A percentile compares a stretch with the other conserved stretches of the same genome.
Evolutionary conservation across 495 filamentous ascomycete species (phyloP).

Genomic region (Aspergillus asperescens): DNA sequence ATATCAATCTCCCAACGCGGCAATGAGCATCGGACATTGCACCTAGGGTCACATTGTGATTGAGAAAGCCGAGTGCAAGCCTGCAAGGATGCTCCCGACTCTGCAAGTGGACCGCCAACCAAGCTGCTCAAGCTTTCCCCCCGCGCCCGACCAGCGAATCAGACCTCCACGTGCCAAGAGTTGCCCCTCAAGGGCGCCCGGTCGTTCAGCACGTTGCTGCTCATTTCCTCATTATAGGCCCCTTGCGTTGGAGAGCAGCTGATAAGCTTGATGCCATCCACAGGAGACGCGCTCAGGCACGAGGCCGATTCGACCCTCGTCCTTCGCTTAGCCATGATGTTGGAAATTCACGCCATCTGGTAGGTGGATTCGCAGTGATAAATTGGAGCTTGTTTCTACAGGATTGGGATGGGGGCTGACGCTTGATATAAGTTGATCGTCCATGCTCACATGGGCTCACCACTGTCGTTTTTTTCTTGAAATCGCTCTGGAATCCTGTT

Average conservation of each 20-base stretch:
- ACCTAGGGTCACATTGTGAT: too few relatives aligned
- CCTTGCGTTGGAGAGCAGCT: conserved; percentile 15
- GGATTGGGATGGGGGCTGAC: not conserved
- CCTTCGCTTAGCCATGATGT: not conserved
- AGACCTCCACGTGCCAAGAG: conserved; percentile 34
- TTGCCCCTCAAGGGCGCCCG: conserved; percentile 14
- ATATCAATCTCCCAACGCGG: too few relatives aligned
- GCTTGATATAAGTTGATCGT: not conserved
- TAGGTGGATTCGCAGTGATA: not conserved
- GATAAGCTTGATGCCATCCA: conserved; percentile 13
- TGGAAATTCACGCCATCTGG: conserved; percentile 5
- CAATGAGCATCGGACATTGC: too few relatives aligned
- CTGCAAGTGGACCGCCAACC: not conserved
- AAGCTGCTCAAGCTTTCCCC: conserved; percentile 12
- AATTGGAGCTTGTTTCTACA: conserved; percentile 2
- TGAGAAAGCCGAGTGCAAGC: not conserved
- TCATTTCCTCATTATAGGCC: conserved; percentile 29
- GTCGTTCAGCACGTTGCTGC: conserved; percentile 34
- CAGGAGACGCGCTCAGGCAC: not conserved
- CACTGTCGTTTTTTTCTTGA: too few relatives aligned
- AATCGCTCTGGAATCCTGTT: not conserved
- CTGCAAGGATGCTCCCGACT: too few relatives aligned
- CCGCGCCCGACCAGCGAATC: conserved; percentile 5
- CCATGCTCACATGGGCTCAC: too few relatives aligned
- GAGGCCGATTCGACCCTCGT: not conserved